Evolutionary conservation across 352 stramenopile species (phyloP).

Genomic region (Phytophthora lateralis): DNA sequence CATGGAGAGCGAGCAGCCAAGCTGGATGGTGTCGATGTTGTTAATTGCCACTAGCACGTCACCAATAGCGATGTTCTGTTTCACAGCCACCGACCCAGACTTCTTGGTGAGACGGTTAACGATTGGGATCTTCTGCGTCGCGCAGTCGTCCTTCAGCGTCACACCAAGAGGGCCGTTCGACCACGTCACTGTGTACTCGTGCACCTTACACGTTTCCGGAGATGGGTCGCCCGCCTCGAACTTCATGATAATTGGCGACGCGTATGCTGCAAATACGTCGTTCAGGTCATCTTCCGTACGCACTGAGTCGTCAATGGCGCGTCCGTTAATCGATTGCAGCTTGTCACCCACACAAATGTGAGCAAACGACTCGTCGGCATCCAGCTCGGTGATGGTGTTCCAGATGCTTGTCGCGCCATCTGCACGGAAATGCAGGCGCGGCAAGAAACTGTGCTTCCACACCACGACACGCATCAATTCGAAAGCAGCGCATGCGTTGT

Average conservation of each 20-base stretch:
- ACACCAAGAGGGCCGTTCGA: conserved; percentile 86
- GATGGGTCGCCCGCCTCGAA: conserved; percentile 60
- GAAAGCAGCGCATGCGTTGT: conserved; percentile 80
- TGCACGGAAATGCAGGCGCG: conserved; percentile 62
- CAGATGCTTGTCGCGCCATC: conserved; percentile 54
- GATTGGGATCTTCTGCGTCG: conserved; percentile 86
- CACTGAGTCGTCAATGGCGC: conserved; percentile 63
- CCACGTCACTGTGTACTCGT: conserved; percentile 89
- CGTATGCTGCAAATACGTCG: conserved; percentile 74
- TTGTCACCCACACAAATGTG: conserved; percentile 75
- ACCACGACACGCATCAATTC: conserved; percentile 81
- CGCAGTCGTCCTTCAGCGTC: conserved; percentile 86
- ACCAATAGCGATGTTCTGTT: conserved; percentile 89
- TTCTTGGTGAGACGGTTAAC: conserved; percentile 90
- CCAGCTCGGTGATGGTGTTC: conserved; percentile 70
- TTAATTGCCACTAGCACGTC: conserved; percentile 89
- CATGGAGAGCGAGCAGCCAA: conserved; percentile 88
- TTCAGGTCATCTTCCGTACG: conserved; percentile 70
- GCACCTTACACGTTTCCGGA: conserved; percentile 66
- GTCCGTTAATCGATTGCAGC: conserved; percentile 81
- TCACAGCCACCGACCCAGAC: conserved; percentile 81
- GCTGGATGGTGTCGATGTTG: conserved; percentile 90
- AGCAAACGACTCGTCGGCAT: conserved; percentile 81
- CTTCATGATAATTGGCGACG: conserved; percentile 85
- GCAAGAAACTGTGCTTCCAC: conserved; percentile 89